Evolutionary conservation across 2,329 filamentous ascomycete genomes (phyloP), one percentile per base, ranked within the genome.

Genomic region (Huntiella decipiens): DNA sequence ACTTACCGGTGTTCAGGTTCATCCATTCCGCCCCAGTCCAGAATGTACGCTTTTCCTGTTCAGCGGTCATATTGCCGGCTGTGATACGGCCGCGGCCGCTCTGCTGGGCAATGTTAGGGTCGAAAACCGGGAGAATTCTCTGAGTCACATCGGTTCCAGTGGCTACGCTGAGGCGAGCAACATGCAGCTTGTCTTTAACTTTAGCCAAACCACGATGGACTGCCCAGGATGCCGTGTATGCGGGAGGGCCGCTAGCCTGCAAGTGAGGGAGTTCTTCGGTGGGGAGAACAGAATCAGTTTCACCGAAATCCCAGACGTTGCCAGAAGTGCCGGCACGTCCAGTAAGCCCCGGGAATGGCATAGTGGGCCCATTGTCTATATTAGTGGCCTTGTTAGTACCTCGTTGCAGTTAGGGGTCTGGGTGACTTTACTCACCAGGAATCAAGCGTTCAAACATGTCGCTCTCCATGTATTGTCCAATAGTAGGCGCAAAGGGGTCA

Each of bases 81-180:
- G 36, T 52, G 28, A 39, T 31, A 49, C 55, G 61, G 54, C 44
- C 55, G 49, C 53, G 51, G 52, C 48, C 51, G 53, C 46, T 55
- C 53, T 55, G 53, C 54, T 16, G 54, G 56, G 41, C 54, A 45
- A 19, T 8, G 3, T 40, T 34, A 12, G 44, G 32, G 32, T 49
- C 31, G 70, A 68, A 31, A 32, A 41, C n/a, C 4, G 47, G 44
- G 28, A 94, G 66, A 11, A 93, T 65, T 51, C 74, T 74, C 19
- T 71, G 67, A 28, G 73, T 66, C 39, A 74, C 76, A 56, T 93
- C 77, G 50, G 96, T 70, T n/a, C 82, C 73, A 44, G 96, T 67
- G 2, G 91, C 91, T 12, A 79, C 65, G 6, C 87, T 86, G 46
- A 98, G 63, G 22, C 85, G 75, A 36, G 73, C 71, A 54, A 82